Conservation (phyloP, 139 green algal species). For the Yamagishiella unicocca region DNA sequence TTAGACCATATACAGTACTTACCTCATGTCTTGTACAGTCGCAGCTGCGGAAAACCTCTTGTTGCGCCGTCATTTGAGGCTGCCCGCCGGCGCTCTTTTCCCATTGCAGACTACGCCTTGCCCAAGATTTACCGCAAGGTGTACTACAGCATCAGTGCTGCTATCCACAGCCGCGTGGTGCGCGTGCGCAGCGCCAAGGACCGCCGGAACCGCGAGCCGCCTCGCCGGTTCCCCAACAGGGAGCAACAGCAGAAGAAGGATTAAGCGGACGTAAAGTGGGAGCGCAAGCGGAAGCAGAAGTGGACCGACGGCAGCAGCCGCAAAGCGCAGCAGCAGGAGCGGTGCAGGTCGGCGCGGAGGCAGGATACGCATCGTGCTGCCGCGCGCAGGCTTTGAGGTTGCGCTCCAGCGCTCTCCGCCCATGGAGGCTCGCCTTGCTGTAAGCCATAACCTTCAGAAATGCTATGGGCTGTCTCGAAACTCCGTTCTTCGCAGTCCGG, state of each 20-base stretch:
- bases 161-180: slow-evolving; percentile 99
- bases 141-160: slow-evolving; percentile 99
- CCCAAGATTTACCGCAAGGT: slow-evolving; percentile 99
- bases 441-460: slow-evolving; percentile 14
- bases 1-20: not conserved
- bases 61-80: slow-evolving; percentile 13
- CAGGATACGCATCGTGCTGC: not conserved
- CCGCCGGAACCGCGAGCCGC: slow-evolving; percentile 93
- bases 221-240: slow-evolving; percentile 70
- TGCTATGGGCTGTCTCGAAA: too few relatives aligned
- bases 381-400: not conserved
- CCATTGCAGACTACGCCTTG: slow-evolving; percentile 89
- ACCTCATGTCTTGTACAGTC: not conserved
- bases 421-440: not conserved
- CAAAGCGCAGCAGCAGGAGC: not conserved
- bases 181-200: slow-evolving; percentile 93
- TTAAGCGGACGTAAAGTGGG: not conserved
- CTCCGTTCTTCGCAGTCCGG: too few relatives aligned
- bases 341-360: not conserved
- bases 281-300: slow-evolving; percentile 9
- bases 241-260: slow-evolving; percentile 54
- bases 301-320: not conserved
- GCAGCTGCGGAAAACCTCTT: not conserved
- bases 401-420: not conserved
- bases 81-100: not conserved